Evolutionary conservation across 1,284 basidiomycete species (phyloP).

Genomic region (Singerocomus rubriflavus): DNA sequence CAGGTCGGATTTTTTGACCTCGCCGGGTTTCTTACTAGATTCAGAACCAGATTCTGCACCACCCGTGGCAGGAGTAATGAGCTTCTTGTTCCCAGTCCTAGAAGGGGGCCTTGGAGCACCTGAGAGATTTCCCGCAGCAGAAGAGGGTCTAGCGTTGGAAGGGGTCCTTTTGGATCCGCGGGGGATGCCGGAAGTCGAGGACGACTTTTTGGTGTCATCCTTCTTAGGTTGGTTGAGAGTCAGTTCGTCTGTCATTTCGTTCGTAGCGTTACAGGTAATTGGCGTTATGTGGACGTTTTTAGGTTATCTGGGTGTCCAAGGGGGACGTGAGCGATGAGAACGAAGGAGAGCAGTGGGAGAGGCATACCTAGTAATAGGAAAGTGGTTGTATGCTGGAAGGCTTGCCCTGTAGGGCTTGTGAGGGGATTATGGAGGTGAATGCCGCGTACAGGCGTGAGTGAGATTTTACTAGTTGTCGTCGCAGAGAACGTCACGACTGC

Average conservation of each 20-base stretch:
- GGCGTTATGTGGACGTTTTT: slow-evolving; percentile 50
- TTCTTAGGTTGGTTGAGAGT: slow-evolving; percentile 58
- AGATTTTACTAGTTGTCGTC: slow-evolving; percentile 43
- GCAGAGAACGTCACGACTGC: slow-evolving; percentile 26
- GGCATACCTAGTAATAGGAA: slow-evolving; percentile 49
- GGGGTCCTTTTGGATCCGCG: slow-evolving; percentile 55
- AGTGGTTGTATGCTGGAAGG: slow-evolving; percentile 47
- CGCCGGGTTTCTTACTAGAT: slow-evolving; percentile 55
- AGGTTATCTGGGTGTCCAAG: slow-evolving; percentile 43
- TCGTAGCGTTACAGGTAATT: slow-evolving; percentile 59
- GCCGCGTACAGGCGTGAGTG: slow-evolving; percentile 56
- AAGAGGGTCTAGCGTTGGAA: slow-evolving; percentile 51
- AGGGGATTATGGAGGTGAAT: slow-evolving; percentile 56
- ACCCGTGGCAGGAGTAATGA: slow-evolving; percentile 33
- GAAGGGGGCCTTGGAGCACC: slow-evolving; percentile 57
- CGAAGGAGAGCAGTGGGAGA: background rate
- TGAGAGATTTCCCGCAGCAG: slow-evolving; percentile 41
- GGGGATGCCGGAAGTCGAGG: slow-evolving; percentile 39
- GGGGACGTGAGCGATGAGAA: slow-evolving; percentile 9
- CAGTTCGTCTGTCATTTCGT: slow-evolving; percentile 81
- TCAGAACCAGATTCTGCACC: slow-evolving; percentile 66
- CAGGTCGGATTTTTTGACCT: slow-evolving; percentile 51
- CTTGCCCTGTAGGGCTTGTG: slow-evolving; percentile 88
- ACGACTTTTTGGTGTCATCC: slow-evolving; percentile 62
- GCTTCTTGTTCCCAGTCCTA: slow-evolving; percentile 60